Evolutionary conservation across 768 basidiomycete species (phyloP).

Genomic region (Asterophora parasitica): DNA sequence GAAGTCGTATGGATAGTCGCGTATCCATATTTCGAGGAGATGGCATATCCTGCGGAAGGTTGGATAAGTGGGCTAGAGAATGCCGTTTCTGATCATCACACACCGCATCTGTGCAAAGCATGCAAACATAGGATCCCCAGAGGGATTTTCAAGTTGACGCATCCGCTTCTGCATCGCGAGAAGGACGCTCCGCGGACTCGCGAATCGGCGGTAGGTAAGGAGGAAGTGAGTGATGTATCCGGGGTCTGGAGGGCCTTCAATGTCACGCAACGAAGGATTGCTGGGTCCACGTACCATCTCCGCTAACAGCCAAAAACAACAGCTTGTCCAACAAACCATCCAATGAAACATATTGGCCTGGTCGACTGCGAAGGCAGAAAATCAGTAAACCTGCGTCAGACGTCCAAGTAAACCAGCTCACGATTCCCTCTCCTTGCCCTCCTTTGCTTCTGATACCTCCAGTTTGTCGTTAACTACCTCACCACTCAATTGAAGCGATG

Average conservation of each 20-base stretch:
- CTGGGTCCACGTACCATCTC: slow-evolving; percentile 55
- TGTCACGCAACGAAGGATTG: neutral
- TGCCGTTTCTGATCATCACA: slow-evolving; percentile 5
- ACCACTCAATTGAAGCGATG: neutral
- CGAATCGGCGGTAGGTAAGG: slow-evolving; percentile 79
- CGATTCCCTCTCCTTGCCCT: slow-evolving; percentile 34
- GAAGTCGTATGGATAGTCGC: slow-evolving; percentile 74
- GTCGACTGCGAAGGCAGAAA: slow-evolving; percentile 30
- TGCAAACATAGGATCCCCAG: slow-evolving; percentile 79
- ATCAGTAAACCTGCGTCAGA: neutral
- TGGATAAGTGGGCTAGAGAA: slow-evolving; percentile 3
- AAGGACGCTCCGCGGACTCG: slow-evolving; percentile 73
- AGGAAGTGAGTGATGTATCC: slow-evolving; percentile 77
- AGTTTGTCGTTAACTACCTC: slow-evolving; percentile 16
- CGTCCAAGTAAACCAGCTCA: slow-evolving; percentile 3
- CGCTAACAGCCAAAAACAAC: slow-evolving; percentile 76
- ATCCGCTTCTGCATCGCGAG: slow-evolving; percentile 86
- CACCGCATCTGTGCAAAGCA: slow-evolving; percentile 88
- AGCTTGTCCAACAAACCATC: slow-evolving; percentile 81
- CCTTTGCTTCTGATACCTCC: slow-evolving; percentile 17
- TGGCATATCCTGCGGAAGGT: slow-evolving; percentile 61
- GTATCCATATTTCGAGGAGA: slow-evolving; percentile 74
- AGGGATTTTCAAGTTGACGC: slow-evolving; percentile 67
- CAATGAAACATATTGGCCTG: slow-evolving; percentile 68
- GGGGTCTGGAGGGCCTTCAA: slow-evolving; percentile 46